These are phyloP conservation scores for Dryas integrifolia DNA, from an alignment of 331 rosid genomes.

Conservation along the genomic window DNA sequence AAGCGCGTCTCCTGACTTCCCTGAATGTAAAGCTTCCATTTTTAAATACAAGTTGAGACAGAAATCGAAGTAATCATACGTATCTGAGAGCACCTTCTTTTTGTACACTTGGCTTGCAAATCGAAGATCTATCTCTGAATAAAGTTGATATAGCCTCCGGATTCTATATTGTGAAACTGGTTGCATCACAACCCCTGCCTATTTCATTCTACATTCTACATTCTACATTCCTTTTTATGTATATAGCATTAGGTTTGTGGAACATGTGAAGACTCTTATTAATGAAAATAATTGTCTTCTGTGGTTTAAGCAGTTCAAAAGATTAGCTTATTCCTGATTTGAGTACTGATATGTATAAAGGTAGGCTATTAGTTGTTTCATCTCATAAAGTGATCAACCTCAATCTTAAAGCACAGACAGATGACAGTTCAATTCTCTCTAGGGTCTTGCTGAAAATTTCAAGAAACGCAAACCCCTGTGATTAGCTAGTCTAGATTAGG, in stretches of 20 bases:
- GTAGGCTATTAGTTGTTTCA: not conserved
- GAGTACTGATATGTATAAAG: not conserved
- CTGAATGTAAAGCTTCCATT: conserved; percentile 14
- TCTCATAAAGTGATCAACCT: not conserved
- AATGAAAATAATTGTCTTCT: not conserved
- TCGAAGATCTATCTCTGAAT: not conserved
- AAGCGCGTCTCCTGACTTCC: conserved; percentile 39
- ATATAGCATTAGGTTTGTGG: conserved; percentile 12
- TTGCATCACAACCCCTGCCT: not conserved
- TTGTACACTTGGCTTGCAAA: conserved; percentile 11
- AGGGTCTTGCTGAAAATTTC: not conserved
- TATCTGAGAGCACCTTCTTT: conserved; percentile 14
- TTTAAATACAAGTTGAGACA: conserved; percentile 23
- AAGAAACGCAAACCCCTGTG: not conserved
- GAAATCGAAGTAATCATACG: conserved; percentile 23
- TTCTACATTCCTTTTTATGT: not conserved
- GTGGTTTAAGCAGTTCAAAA: not conserved
- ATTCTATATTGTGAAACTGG: conserved; percentile 13
- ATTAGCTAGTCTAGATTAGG: not conserved
- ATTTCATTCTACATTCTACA: not conserved
- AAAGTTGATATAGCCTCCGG: not conserved
- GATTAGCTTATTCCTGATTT: not conserved
- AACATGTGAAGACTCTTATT: not conserved
- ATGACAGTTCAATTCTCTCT: not conserved
- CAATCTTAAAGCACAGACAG: not conserved